Base-by-base conservation (phyloP, 1,139 yeast genomes). In the Lodderomyces metapsilosis region DNA sequence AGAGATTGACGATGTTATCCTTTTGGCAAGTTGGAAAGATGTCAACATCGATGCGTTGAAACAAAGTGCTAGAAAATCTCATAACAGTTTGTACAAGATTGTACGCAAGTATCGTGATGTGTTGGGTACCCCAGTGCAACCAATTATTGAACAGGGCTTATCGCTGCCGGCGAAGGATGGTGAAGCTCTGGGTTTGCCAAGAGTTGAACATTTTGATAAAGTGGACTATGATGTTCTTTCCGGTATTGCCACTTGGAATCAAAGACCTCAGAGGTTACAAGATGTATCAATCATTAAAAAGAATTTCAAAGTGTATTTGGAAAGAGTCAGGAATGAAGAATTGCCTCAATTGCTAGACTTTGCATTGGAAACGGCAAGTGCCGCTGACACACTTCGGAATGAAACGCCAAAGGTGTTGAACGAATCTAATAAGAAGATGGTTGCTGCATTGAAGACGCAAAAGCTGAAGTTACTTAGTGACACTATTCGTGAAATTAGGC, bases 11-110 rank as follows among this genome's bases (percentile, higher is more conserved):
- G 98, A 94, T 46, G 84, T 89, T 4, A 88, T 92, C 38, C 66
- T 88, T 39, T 71, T 94, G 23, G 97, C 98, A 1, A 87, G 96
- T 57, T 94, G 98, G 98, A 89, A 91, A 54, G 99, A 94, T 63
- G 92, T 91, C 10, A 94, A 94, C 55, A 81, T 89, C 37, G 95
- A 85, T 57, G 96, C 98, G 0, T 74, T 94, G 52, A 88, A 88
- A 52, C 97, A 91, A 62, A 88, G 96, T 64, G 92, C 98, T 3
- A 81, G 88, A 51, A 78, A 84, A 41, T 89, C 98, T 0, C 98
- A 94, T 58, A 79, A 82, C 49, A 81, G 74, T 52, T 78, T 94
- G 44, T 92, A 84, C 74, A 92, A 89, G 62, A 62, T 88, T 44
- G 86, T 92, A 8, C 76, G 92, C 48, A 89, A 88, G 58, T 92